These are phyloP conservation scores for Psidium guajava DNA, from an alignment of 345 rosid genomes.

Conservation along the genomic window DNA sequence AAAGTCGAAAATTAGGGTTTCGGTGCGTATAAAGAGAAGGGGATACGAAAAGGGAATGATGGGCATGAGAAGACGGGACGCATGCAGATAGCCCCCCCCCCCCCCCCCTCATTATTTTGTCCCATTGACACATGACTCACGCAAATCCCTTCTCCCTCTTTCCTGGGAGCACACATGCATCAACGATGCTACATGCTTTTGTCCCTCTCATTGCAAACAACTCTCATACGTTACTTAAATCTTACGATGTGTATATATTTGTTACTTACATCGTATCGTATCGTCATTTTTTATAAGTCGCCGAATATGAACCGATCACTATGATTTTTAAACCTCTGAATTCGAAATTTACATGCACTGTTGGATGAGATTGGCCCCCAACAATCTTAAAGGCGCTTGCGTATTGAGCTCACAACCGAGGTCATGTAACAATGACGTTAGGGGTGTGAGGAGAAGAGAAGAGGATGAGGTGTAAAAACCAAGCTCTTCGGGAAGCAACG, in stretches of 20 bases:
- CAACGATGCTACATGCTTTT: background rate
- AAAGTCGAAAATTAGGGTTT: background rate
- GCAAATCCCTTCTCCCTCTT: background rate
- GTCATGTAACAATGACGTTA: background rate
- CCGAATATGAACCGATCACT: accelerated
- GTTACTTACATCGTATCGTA: too few relatives aligned
- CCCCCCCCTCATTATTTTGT: background rate
- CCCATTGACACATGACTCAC: background rate
- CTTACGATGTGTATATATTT: background rate
- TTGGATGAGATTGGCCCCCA: background rate
- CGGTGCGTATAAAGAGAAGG: background rate
- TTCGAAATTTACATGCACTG: background rate
- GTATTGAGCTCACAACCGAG: background rate
- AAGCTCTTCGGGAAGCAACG: background rate
- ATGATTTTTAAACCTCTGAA: accelerated
- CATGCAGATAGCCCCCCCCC: background rate
- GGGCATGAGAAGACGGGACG: background rate
- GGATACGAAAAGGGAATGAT: background rate
- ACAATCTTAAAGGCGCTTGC: background rate
- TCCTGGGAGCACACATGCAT: background rate
- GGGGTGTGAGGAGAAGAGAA: background rate
- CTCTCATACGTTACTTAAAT: background rate
- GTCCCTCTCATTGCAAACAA: background rate
- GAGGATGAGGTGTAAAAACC: background rate
- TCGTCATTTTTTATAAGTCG: background rate